A percentile compares a stretch with the other conserved stretches of the same genome.
Conservation (phyloP, 768 basidiomycete species). For the Termitomyces sp. region DNA sequence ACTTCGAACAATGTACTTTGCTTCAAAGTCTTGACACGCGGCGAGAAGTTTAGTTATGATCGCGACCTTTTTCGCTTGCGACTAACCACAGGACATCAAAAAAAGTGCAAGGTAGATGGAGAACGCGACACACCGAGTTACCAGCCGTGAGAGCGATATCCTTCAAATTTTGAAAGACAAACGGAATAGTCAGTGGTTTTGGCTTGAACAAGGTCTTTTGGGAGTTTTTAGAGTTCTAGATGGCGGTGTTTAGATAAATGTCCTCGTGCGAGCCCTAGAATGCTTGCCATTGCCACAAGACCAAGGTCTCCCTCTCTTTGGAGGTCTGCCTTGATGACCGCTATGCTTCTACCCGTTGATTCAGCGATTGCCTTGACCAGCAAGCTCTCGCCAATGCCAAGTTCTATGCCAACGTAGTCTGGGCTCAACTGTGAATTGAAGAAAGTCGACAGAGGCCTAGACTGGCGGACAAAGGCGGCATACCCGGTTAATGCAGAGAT, state of each 20-base stretch:
- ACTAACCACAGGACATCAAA: slow-evolving; percentile 37
- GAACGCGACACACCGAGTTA: slow-evolving; percentile 50
- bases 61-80: slow-evolving; percentile 91
- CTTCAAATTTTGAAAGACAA: slow-evolving; percentile 83
- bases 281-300: slow-evolving; percentile 85
- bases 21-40: slow-evolving; percentile 86
- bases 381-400: slow-evolving; percentile 93
- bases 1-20: slow-evolving; percentile 94
- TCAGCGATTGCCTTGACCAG: slow-evolving; percentile 94
- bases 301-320: slow-evolving; percentile 96
- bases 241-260: neutral
- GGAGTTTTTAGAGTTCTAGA: slow-evolving; percentile 84
- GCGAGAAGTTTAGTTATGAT: slow-evolving; percentile 93
- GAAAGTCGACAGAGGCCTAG: neutral
- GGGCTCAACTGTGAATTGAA: slow-evolving; percentile 66
- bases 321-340: slow-evolving; percentile 83
- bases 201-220: slow-evolving; percentile 95
- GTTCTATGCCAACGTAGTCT: slow-evolving; percentile 91
- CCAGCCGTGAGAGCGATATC: slow-evolving; percentile 88
- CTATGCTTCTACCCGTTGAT: slow-evolving; percentile 83
- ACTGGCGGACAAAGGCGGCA: slow-evolving; percentile 15
- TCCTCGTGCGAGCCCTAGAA: neutral
- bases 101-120: neutral
- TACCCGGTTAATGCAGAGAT: slow-evolving; percentile 95
- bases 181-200: slow-evolving; percentile 81